Conservation (phyloP, 805 yeast genomes). For the Scheffersomyces lignosus region DNA sequence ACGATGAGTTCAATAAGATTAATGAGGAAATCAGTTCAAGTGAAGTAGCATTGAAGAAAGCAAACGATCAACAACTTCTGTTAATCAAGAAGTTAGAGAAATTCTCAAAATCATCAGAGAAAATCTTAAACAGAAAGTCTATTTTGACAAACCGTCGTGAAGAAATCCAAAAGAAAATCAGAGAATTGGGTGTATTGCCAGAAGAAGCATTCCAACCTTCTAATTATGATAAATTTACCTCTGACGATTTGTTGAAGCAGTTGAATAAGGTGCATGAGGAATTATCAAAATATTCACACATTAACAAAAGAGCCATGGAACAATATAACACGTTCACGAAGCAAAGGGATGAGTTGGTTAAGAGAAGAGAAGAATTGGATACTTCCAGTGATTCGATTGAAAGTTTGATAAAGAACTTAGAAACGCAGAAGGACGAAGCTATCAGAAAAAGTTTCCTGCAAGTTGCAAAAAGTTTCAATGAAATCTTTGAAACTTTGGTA, state of each 20-base stretch:
- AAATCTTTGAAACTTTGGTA: slow-evolving; percentile 76
- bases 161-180: slow-evolving; percentile 67
- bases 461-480: slow-evolving; percentile 70
- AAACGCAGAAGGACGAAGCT: slow-evolving; percentile 79
- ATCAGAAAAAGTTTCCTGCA: slow-evolving; percentile 74
- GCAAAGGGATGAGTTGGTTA: slow-evolving; percentile 65
- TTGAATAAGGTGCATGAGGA: slow-evolving; percentile 57
- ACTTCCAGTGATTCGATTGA: slow-evolving; percentile 72
- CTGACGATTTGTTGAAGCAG: slow-evolving; percentile 53
- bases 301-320: slow-evolving; percentile 87
- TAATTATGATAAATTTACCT: slow-evolving; percentile 41
- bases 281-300: slow-evolving; percentile 66
- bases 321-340: slow-evolving; percentile 72
- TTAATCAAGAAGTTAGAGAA: slow-evolving; percentile 57
- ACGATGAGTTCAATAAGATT: slow-evolving; percentile 26
- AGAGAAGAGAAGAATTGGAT: slow-evolving; percentile 67
- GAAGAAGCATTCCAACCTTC: slow-evolving; percentile 67
- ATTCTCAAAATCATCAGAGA: slow-evolving; percentile 65
- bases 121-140: slow-evolving; percentile 59
- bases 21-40: slow-evolving; percentile 30
- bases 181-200: slow-evolving; percentile 86
- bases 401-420: slow-evolving; percentile 64
- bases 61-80: slow-evolving; percentile 58
- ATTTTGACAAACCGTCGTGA: slow-evolving; percentile 61
- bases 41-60: slow-evolving; percentile 43